Evolutionary conservation across 208 protist genomes (phyloP).

Genomic region (Jaenimonas drosophilae): DNA sequence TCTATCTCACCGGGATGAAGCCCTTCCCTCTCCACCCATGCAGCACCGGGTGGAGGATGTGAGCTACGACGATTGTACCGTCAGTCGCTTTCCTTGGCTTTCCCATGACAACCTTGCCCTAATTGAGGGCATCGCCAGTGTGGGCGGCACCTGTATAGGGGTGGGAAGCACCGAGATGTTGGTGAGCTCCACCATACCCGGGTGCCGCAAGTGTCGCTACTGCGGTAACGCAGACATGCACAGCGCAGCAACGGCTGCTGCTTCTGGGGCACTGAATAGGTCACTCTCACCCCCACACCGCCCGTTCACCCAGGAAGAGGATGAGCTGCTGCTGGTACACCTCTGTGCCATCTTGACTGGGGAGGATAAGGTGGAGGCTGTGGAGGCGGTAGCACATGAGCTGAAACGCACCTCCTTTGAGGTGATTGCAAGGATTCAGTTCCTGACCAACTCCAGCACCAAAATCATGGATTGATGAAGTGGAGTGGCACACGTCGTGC

Average conservation of each 20-base stretch:
- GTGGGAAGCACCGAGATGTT: conserved; percentile 46
- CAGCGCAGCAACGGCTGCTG: conserved; percentile 26
- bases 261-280: no score
- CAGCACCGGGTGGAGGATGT: conserved; percentile 7
- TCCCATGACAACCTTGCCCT: conserved; percentile 56
- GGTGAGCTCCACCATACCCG: not conserved
- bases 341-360: conserved; percentile 56
- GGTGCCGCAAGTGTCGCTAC: conserved; percentile 25
- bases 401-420: conserved; percentile 54
- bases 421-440: conserved; percentile 63
- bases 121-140: conserved; percentile 70
- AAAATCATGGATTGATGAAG: conserved; percentile 66
- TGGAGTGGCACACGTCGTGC: no score
- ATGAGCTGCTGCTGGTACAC: conserved; percentile 50
- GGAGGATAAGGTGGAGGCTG: conserved; percentile 46
- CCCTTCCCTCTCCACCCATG: not conserved
- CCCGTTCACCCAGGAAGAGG: conserved; percentile 56
- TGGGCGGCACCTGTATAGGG: conserved; percentile 54
- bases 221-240: conserved; percentile 48
- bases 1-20: not conserved
- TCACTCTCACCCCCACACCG: conserved; percentile 15
- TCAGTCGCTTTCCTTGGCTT: conserved; percentile 40
- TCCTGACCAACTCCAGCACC: conserved; percentile 42
- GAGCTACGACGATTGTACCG: conserved; percentile 21
- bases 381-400: conserved; percentile 53